Evolutionary conservation across 257 asterid species (phyloP), one percentile per base, ranked within the genome.

Genomic region (Solanum pinnatisectum): DNA sequence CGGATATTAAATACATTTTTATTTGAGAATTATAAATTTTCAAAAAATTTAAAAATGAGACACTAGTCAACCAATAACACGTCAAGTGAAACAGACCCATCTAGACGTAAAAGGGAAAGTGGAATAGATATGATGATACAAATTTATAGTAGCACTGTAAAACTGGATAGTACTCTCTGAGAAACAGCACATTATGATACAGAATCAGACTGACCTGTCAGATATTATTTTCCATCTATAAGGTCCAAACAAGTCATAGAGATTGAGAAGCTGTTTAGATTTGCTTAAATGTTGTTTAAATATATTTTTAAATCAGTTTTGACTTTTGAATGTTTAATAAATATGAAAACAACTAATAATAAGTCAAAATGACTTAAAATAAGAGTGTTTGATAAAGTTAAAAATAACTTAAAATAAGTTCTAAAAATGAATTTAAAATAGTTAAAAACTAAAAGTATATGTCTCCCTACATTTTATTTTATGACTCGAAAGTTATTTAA

Each of bases 211-310:
- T 88, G 91, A 84, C 87, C 82, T 82, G 90, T 92, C 90, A 84
- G 60, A 77, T 77, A 74, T 74, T 36, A 25, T 30, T 27, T 71
- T 44, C 39, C 87, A 84, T 84, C 46, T 67, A 65, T 44, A 68
- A 59, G 49, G 93, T 86, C 89, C 84, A 88, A 91, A 92, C 92
- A 90, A 91, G 92, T 91, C 90, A 86, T 23, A 15, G 56, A 52
- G 79, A 27, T 76, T 52, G 5, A 52, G 23, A 16, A 2, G 23
- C 22, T 6, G 23, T 1, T 52, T 52, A 2, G 2, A 18, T 52
- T 52, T 18, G 22, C 59, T 49, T 49, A 49, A 49, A 49, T 16
- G 63, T 52, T 52, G 22, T 52, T 52, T 2, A 16, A 52, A 52
- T 52, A 5, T 16, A 16, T 16, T 52, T 52, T 52, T 52, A 52